These are phyloP conservation scores for Speleostelium caveatum DNA, from an alignment of 78 protist species.

Conservation along the genomic window DNA sequence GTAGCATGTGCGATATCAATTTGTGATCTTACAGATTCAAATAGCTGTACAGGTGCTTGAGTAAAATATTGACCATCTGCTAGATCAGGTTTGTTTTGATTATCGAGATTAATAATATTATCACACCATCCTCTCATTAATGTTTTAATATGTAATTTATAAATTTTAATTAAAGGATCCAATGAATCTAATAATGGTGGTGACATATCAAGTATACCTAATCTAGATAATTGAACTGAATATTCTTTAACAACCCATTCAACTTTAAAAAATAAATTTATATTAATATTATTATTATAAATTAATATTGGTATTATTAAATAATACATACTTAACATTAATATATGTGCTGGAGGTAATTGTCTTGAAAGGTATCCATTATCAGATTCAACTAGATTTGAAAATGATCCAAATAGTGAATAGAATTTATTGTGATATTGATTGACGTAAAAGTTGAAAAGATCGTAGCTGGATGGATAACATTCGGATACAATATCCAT, in stretches of 20 bases:
- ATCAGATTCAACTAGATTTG: conserved; percentile 27
- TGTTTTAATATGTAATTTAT: conserved; percentile 42
- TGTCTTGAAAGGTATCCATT: conserved; percentile 6
- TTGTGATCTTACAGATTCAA: conserved; percentile 50
- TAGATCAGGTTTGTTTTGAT: conserved; percentile 50
- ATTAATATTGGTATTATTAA: conserved; percentile 2
- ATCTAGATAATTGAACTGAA: conserved; percentile 30
- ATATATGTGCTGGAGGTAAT: conserved; percentile 53
- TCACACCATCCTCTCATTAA: conserved; percentile 69
- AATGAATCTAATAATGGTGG: conserved; percentile 61
- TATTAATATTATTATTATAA: background rate
- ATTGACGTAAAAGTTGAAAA: conserved; percentile 56
- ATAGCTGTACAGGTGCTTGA: conserved; percentile 52
- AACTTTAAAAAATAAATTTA: conserved; percentile 1
- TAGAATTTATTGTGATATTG: conserved; percentile 63
- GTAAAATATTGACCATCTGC: conserved; percentile 63
- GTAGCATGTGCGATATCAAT: conserved; percentile 68
- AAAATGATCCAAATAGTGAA: conserved; percentile 57
- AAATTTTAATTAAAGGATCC: conserved; percentile 55
- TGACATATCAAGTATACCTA: conserved; percentile 64
- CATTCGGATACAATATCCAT: conserved; percentile 62
- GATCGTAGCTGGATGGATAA: conserved; percentile 57
- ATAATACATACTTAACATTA: too few species aligned
- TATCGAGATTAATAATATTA: conserved; percentile 46
- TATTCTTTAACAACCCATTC: conserved; percentile 76